Evolutionary conservation across 2,329 filamentous ascomycete genomes (phyloP).

Genomic region (Aureobasidium sp.): DNA sequence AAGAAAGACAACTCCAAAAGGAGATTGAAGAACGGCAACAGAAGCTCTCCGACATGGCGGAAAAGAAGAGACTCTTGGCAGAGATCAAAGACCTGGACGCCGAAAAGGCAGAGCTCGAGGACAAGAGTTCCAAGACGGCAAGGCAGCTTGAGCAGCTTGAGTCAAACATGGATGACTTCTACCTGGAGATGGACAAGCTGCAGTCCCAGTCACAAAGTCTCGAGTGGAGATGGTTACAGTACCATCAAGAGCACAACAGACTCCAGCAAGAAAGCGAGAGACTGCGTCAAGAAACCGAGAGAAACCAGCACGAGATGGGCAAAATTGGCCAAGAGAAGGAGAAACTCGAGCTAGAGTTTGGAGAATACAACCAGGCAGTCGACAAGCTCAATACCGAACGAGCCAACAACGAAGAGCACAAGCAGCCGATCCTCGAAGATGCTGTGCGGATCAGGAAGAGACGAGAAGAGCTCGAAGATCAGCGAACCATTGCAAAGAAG

Average conservation of each 20-base stretch:
- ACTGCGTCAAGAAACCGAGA: background rate
- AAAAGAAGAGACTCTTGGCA: background rate
- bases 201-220: no score
- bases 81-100: background rate
- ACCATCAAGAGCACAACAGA: background rate
- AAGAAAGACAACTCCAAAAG: background rate
- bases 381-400: background rate
- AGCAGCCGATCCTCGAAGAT: background rate
- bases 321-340: background rate
- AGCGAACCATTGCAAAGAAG: background rate
- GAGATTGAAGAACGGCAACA: background rate
- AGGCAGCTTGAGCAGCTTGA: background rate
- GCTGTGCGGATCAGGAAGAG: background rate
- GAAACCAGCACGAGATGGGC: background rate
- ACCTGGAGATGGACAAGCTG: background rate
- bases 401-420: background rate
- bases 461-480: background rate
- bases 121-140: background rate
- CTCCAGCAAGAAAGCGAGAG: background rate
- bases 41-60: background rate
- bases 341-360: background rate
- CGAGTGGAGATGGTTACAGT: no score
- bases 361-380: background rate
- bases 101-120: background rate
- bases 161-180: background rate